Conservation (phyloP, 2,329 filamentous ascomycete species). For the Colletotrichum ledebouriae region DNA sequence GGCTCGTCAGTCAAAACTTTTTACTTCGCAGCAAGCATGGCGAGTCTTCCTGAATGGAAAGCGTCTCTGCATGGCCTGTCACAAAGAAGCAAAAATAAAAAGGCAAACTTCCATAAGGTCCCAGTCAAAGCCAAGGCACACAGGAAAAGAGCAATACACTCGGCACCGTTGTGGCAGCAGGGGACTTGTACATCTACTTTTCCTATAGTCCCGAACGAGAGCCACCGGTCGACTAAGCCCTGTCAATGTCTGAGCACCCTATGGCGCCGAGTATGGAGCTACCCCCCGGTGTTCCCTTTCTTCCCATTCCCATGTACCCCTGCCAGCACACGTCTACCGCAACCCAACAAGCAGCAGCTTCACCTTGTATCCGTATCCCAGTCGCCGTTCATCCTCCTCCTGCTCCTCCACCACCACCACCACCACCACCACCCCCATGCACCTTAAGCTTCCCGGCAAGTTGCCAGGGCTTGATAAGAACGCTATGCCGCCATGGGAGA, state of each 20-base stretch:
- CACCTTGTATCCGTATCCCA: conserved; percentile 35
- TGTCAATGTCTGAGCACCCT: conserved; percentile 42
- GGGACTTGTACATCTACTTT: conserved; percentile 39
- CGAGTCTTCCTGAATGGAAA: conserved; percentile 21
- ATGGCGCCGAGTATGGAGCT: conserved; percentile 35
- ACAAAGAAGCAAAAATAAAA: conserved; percentile 18
- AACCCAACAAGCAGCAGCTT: conserved; percentile 39
- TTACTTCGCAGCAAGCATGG: conserved; percentile 31
- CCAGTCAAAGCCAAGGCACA: conserved; percentile 33
- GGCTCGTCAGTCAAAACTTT: conserved; percentile 26
- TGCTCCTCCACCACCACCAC: conserved; percentile 27
- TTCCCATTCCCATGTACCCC: conserved; percentile 36
- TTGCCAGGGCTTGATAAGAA: conserved; percentile 41
- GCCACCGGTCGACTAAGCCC: conserved; percentile 40
- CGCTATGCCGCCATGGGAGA: conserved; percentile 41
- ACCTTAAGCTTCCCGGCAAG: conserved; percentile 40
- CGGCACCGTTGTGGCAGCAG: conserved; percentile 30
- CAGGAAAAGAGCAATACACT: conserved; percentile 12
- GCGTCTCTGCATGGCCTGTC: conserved; percentile 32
- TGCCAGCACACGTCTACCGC: conserved; percentile 39
- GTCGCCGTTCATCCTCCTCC: conserved; percentile 41
- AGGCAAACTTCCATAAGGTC: conserved; percentile 35
- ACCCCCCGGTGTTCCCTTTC: conserved; percentile 37
- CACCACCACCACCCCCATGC: conserved; percentile 38
- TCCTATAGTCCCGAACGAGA: conserved; percentile 32